Conservation (phyloP, 495 filamentous ascomycete species). For the Penicillium egyptiacum region DNA sequence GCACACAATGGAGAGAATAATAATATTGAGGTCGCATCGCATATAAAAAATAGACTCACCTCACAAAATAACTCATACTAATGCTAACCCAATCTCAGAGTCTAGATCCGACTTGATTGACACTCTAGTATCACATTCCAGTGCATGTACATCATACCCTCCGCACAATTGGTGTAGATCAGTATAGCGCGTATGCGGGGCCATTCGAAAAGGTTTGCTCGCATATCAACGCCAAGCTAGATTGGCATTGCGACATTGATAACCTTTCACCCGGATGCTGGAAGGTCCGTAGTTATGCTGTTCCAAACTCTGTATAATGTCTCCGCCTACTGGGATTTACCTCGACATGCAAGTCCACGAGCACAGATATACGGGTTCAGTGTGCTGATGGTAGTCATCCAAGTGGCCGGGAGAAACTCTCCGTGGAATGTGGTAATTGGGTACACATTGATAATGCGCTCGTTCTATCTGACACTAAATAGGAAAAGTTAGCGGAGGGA, state of each 20-base stretch:
- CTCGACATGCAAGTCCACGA: background rate
- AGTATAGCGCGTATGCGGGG: slow-evolving; percentile 9
- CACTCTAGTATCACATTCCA: slow-evolving; percentile 30
- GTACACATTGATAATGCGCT: background rate
- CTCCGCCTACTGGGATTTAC: background rate
- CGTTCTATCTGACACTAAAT: background rate
- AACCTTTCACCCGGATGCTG: background rate
- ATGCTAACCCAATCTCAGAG: background rate
- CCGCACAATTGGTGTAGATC: slow-evolving; percentile 1
- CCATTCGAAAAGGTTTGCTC: background rate
- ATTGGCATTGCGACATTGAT: background rate
- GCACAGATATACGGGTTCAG: slow-evolving; percentile 25
- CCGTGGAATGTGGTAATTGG: slow-evolving; percentile 17
- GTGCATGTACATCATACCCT: slow-evolving; percentile 18
- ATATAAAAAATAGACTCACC: background rate
- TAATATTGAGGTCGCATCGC: background rate
- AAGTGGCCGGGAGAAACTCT: slow-evolving; percentile 10
- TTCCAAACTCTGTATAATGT: background rate
- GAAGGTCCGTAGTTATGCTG: background rate
- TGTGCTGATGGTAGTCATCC: slow-evolving; percentile 9
- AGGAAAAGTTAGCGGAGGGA: background rate
- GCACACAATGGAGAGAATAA: background rate
- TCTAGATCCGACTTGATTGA: slow-evolving; percentile 13
- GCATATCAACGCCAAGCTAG: background rate
- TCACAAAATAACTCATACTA: slow-evolving; percentile 4